Conservation (phyloP, 1,139 yeast genomes). For the Diutina neorugosa region DNA sequence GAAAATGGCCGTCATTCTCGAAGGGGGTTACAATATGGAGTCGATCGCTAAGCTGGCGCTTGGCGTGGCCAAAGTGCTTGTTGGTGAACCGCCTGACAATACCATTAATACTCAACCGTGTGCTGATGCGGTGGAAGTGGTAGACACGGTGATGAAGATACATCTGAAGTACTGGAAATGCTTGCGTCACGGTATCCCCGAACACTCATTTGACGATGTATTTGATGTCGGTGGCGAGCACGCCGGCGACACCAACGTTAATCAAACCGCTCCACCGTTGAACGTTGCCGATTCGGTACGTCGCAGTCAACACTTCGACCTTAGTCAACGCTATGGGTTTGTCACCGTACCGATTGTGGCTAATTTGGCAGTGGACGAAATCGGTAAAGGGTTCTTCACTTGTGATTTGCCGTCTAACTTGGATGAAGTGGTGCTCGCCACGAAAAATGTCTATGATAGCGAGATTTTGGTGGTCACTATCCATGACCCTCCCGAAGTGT, state of each 20-base stretch:
- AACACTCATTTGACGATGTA: constrained; percentile 26
- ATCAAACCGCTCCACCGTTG: neutral
- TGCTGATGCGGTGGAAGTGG: constrained; percentile 71
- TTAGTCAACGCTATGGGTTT: constrained; percentile 28
- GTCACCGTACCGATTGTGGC: constrained; percentile 55
- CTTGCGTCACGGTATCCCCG: constrained; percentile 55
- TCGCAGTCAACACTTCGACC: neutral
- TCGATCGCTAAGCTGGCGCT: constrained; percentile 84
- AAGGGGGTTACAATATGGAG: constrained; percentile 93
- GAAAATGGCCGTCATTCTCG: constrained; percentile 76
- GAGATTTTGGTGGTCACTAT: constrained; percentile 56
- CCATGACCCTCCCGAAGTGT: constrained; percentile 88
- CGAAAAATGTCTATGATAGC: constrained; percentile 57
- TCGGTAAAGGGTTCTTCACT: constrained; percentile 20
- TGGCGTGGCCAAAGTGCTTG: constrained; percentile 80
- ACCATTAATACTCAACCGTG: constrained; percentile 51
- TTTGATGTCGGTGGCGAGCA: constrained; percentile 7
- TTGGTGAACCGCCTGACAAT: constrained; percentile 92
- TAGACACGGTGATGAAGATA: constrained; percentile 67
- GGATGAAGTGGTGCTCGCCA: constrained; percentile 64
- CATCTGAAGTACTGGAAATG: constrained; percentile 88
- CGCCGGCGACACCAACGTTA: neutral
- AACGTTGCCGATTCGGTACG: constrained; percentile 1
- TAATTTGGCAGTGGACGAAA: constrained; percentile 11
- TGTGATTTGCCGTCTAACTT: constrained; percentile 36